Base-by-base conservation (phyloP, 108 stramenopile genomes). In the Aurantiochytrium sp. region DNA sequence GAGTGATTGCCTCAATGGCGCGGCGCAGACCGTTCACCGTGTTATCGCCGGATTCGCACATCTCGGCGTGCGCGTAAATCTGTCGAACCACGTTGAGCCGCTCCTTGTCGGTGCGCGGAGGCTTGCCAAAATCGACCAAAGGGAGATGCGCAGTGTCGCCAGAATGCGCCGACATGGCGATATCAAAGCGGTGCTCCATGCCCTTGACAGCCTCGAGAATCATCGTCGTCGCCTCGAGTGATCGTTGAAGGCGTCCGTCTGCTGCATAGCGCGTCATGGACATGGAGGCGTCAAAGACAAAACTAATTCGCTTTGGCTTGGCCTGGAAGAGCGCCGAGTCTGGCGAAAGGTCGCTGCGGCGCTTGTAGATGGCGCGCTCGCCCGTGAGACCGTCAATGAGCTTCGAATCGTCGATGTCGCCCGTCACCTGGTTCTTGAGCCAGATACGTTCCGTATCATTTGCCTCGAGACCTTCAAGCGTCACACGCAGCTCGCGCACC, bases 251-350 rank as follows among this genome's bases (percentile, higher is more conserved):
- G 49, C 97, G 94, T 47, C 92, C 89, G 90, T 97, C 97, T 72
- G 94, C 92, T 89, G 96, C 96, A 88, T 96, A 97, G 28, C 97
- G 91, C 89, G 96, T 96, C 97, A 97, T 97, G 18, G 92, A 93
- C 51, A 93, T 96, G 29, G 92, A 93, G 0, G 92, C 88, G 72
- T 97, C 97, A 58, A 96, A 91, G 43, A 97, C 94, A 87, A 97
- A 91, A 35, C 91, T 91, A 45, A 53, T 83, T 1, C 49, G 45
- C 76, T 83, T 83, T 45, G 76, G 76, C 44, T 19, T 51, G 19
- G 87, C 44, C 58, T 58, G 21, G 35, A 58, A 47, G 53, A 44
- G 91, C 76, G 53, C 89, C 45, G 6, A 91, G 60, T 90, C 72
- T 35, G 5, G 92, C 57, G 92, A 88, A 28, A 90, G 91, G 12